These are phyloP conservation scores for Colletotrichum limetticola DNA, from an alignment of 2,329 filamentous ascomycete genomes.

Conservation along the genomic window DNA sequence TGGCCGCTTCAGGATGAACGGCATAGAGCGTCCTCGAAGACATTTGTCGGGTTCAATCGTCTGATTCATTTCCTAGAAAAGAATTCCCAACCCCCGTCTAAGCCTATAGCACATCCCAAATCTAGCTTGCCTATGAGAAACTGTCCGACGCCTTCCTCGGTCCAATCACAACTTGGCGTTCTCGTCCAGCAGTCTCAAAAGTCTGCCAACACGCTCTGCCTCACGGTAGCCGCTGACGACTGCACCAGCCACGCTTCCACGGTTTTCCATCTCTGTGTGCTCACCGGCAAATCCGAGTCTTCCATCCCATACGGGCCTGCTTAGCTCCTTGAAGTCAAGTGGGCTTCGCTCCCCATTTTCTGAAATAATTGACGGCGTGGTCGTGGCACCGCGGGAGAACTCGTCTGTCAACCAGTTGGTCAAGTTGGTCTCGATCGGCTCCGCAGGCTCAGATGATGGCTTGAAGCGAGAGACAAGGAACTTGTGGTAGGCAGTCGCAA, in stretches of 20 bases:
- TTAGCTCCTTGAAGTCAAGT: constrained; percentile 31
- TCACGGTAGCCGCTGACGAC: constrained; percentile 31
- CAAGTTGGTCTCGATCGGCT: constrained; percentile 21
- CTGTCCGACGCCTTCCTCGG: not conserved
- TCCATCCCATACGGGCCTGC: constrained; percentile 28
- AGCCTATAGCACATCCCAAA: constrained; percentile 6
- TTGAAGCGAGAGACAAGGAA: constrained; percentile 28
- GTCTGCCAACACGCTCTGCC: constrained; percentile 29
- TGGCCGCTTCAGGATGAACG: constrained; percentile 10
- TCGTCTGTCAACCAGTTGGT: constrained; percentile 34
- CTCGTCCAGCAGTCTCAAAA: constrained; percentile 26
- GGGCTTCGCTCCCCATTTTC: constrained; percentile 30
- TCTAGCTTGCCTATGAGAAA: constrained; percentile 24
- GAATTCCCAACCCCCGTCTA: not conserved
- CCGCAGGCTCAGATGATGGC: constrained; percentile 22
- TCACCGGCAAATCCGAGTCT: constrained; percentile 30
- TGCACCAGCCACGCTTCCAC: constrained; percentile 31
- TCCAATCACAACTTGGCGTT: constrained; percentile 14
- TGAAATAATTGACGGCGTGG: constrained; percentile 28
- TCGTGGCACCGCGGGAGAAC: constrained; percentile 29
- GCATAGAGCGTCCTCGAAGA: not conserved
- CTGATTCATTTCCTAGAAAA: not conserved
- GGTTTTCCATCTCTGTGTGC: constrained; percentile 34
- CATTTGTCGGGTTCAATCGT: not conserved
- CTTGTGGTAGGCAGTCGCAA: constrained; percentile 27